phyloP scores from a whole-genome alignment of 176 grass and related monocot genomes.

The Pharus latifolius region DNA sequence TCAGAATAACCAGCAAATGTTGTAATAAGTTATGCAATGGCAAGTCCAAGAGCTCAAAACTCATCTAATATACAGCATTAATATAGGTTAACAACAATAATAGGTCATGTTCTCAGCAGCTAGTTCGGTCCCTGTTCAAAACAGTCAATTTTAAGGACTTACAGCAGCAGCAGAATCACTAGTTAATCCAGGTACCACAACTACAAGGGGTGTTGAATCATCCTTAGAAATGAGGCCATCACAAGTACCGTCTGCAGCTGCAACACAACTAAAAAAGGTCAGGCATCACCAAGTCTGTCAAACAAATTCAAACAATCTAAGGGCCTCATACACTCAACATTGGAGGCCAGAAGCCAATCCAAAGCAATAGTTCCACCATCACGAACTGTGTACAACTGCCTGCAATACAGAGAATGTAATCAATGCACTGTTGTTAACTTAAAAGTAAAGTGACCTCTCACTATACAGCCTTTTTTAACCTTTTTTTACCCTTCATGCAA shows the following conservation, averaged over 20 bases:
- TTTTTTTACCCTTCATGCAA: neutral
- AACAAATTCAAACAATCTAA: neutral
- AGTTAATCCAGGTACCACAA: constrained; percentile 83
- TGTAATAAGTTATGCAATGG: neutral
- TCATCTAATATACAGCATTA: constrained; percentile 3
- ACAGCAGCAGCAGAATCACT: constrained; percentile 91
- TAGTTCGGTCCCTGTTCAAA: too few relatives aligned
- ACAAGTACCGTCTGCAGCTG: constrained; percentile 36
- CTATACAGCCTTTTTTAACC: neutral
- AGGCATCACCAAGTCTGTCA: constrained; percentile 11
- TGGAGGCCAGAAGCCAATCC: constrained; percentile 66
- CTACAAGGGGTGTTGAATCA: constrained; percentile 58
- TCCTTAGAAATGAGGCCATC: constrained; percentile 57
- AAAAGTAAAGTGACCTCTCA: neutral
- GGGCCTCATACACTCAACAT: constrained; percentile 34
- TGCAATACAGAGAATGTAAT: constrained; percentile 27
- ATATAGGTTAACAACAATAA: neutral
- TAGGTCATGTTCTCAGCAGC: too few relatives aligned
- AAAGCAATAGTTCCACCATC: constrained; percentile 94
- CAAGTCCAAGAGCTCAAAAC: constrained; percentile 10
- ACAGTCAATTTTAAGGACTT: constrained; percentile 26
- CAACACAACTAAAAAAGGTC: constrained; percentile 17
- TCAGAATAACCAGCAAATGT: constrained; percentile 10
- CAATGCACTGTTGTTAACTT: neutral
- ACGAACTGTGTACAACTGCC: constrained; percentile 63